phyloP scores from a whole-genome alignment of 441 rosid genomes.

The Kokia cookei region DNA sequence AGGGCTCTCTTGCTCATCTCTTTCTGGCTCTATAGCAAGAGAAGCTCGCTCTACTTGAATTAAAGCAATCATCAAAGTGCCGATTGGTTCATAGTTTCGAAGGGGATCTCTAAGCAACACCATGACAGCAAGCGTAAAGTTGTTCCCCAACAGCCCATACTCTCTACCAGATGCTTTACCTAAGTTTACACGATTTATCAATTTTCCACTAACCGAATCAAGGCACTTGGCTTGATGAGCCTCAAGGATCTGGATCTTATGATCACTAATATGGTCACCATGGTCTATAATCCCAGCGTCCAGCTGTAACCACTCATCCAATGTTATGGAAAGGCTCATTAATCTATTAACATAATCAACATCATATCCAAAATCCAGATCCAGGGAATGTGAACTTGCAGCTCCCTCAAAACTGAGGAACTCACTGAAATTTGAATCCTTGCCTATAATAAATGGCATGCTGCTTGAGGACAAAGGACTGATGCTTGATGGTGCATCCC shows the following conservation, averaged over 20 bases:
- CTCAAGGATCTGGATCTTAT: conserved; percentile 14
- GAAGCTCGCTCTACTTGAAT: conserved; percentile 47
- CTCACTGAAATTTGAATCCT: conserved; percentile 10
- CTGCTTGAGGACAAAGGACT: conserved; percentile 19
- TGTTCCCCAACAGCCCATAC: conserved; percentile 31
- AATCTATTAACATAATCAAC: conserved; percentile 32
- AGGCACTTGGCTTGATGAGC: conserved; percentile 36
- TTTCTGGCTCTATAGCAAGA: conserved; percentile 15
- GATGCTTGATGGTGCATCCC: conserved; percentile 47
- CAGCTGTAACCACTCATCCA: conserved; percentile 66
- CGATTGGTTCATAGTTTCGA: conserved; percentile 60
- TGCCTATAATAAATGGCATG: conserved; percentile 12
- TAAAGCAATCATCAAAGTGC: conserved; percentile 67
- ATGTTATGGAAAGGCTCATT: conserved; percentile 36
- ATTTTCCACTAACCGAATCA: conserved; percentile 15
- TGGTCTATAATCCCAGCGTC: conserved; percentile 29
- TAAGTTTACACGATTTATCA: conserved; percentile 10
- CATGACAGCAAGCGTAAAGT: conserved; percentile 43
- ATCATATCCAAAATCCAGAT: conserved; percentile 13
- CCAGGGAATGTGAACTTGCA: conserved; percentile 9
- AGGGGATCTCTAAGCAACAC: conserved; percentile 67
- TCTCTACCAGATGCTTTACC: conserved; percentile 22
- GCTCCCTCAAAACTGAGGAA: conserved; percentile 22
- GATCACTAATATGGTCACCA: conserved; percentile 28
- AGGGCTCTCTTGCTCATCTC: conserved; percentile 14